A percentile compares a stretch with the other conserved stretches of the same genome.
Conservation (phyloP, 768 basidiomycete species). For the Xerocomellus dryophilus region DNA sequence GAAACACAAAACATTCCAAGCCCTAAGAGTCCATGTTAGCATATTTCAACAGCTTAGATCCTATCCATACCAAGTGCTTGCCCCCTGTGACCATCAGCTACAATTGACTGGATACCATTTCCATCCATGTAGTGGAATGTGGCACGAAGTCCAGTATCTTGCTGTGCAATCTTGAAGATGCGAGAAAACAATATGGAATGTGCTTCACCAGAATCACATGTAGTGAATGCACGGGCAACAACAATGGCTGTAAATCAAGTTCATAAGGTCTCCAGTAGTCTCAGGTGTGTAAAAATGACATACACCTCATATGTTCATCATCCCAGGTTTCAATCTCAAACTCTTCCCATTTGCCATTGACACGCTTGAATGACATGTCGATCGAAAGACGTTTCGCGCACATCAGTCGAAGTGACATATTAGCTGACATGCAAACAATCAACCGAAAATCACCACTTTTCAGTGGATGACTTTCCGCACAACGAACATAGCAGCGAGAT, state of each 20-base stretch:
- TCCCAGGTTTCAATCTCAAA: conserved; percentile 6
- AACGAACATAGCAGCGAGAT: too few species aligned
- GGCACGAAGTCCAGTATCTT: too few species aligned
- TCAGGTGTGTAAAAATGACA: background rate
- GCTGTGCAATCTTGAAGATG: conserved; percentile 6
- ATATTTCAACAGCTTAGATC: too few species aligned
- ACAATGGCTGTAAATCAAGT: conserved; percentile 3
- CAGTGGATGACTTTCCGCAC: too few species aligned
- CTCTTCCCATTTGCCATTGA: background rate
- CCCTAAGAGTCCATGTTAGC: background rate
- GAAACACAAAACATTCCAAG: background rate
- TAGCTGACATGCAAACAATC: too few species aligned
- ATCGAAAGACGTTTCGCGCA: background rate
- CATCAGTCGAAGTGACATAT: too few species aligned
- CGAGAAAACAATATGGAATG: background rate
- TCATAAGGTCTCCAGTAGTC: background rate
- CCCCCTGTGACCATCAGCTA: conserved; percentile 2
- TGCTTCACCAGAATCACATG: background rate
- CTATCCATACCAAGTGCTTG: conserved; percentile 1
- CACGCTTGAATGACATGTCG: conserved; percentile 7
- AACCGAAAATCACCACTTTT: too few species aligned
- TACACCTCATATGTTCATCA: background rate
- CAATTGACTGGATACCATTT: background rate
- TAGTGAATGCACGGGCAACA: background rate
- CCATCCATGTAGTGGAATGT: background rate